Evolutionary conservation across 768 basidiomycete genomes (phyloP).

Genomic region (Rhizopogon rudus): DNA sequence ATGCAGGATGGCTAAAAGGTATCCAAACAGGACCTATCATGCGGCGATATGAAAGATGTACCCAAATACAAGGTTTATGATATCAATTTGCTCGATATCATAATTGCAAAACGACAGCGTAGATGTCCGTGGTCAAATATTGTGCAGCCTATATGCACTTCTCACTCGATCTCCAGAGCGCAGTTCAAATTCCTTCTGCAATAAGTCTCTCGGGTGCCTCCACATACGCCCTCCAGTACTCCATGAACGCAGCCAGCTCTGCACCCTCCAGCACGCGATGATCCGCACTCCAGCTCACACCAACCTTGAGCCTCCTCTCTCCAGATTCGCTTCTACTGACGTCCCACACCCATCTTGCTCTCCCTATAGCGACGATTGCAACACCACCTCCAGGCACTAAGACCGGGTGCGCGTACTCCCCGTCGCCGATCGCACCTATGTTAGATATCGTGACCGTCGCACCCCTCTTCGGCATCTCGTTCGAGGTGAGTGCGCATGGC

Average conservation of each 20-base stretch:
- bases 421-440: conserved; percentile 74
- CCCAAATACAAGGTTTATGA: background rate
- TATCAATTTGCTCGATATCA: background rate
- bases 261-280: conserved; percentile 88
- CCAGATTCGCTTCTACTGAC: conserved; percentile 37
- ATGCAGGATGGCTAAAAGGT: no score
- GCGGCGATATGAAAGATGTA: background rate
- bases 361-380: conserved; percentile 78
- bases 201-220: conserved; percentile 70
- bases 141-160: background rate
- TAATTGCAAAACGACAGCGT: background rate
- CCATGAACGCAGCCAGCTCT: conserved; percentile 84
- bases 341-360: conserved; percentile 76
- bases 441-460: conserved; percentile 82
- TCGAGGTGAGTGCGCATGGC: conserved; percentile 57
- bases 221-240: conserved; percentile 77
- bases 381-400: conserved; percentile 81
- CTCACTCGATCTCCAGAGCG: background rate
- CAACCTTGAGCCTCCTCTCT: conserved; percentile 51
- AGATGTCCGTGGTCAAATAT: background rate
- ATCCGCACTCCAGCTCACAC: conserved; percentile 81
- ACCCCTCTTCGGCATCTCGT: conserved; percentile 70
- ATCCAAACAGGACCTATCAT: background rate
- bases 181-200: conserved; percentile 37
- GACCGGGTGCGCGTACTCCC: conserved; percentile 67